These are phyloP conservation scores for Solidago caesia DNA, from an alignment of 129 eudicot species.

Conservation along the genomic window DNA sequence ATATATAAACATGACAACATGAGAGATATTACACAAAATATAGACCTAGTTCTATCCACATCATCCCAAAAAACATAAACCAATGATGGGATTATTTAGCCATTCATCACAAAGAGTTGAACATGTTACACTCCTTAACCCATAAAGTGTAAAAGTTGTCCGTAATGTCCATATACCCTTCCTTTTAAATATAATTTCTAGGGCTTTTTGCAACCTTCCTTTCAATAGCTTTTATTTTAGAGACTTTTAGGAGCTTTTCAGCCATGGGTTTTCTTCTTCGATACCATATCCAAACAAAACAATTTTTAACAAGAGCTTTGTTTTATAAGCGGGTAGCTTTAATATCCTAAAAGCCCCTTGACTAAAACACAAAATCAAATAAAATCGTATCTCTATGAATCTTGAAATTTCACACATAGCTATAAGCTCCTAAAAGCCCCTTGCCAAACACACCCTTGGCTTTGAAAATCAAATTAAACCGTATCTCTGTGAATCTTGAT, in stretches of 20 bases:
- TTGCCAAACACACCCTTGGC: neutral
- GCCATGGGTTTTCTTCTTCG: too few relatives aligned
- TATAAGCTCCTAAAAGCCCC: too few relatives aligned
- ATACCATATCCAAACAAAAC: too few relatives aligned
- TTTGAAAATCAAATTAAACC: neutral
- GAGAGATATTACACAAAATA: neutral
- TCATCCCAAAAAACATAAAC: neutral
- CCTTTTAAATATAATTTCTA: neutral
- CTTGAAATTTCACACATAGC: too few relatives aligned
- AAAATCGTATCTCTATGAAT: too few relatives aligned
- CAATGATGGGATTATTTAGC: neutral
- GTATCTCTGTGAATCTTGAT: neutral
- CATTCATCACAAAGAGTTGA: neutral
- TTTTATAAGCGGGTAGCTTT: too few relatives aligned
- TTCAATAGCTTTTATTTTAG: too few relatives aligned
- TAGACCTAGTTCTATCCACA: neutral
- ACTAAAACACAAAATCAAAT: too few relatives aligned
- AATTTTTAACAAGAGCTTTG: too few relatives aligned
- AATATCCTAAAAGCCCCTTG: too few relatives aligned
- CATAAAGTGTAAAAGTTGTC: neutral
- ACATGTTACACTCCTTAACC: neutral
- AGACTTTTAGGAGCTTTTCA: too few relatives aligned
- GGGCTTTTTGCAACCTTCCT: neutral
- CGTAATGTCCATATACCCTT: neutral
- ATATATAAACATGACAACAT: neutral